These are phyloP conservation scores for Stagonosporopsis rhizophila DNA, from an alignment of 2,329 filamentous ascomycete genomes.

Conservation along the genomic window DNA sequence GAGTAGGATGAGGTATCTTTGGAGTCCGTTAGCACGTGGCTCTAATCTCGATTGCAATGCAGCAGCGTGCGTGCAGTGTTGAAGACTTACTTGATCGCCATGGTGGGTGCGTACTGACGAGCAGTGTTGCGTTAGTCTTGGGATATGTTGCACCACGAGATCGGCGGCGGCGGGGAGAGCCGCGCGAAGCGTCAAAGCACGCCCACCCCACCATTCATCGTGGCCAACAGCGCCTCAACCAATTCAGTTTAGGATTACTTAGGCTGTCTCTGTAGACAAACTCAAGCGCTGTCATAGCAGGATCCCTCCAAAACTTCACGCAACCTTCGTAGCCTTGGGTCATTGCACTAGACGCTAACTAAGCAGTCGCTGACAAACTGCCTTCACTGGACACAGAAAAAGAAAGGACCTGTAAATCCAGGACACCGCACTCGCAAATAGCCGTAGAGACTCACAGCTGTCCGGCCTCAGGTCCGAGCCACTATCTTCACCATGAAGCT, in stretches of 20 bases:
- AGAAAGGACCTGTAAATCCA: background rate
- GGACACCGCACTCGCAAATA: background rate
- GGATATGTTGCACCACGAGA: slow-evolving; percentile 20
- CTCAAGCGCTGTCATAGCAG: background rate
- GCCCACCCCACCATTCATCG: slow-evolving; percentile 29
- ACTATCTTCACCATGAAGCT: slow-evolving; percentile 70
- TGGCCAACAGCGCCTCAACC: background rate
- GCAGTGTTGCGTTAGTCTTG: slow-evolving; percentile 14
- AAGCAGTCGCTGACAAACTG: slow-evolving; percentile 18
- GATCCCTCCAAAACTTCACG: background rate
- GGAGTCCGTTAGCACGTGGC: slow-evolving; percentile 16
- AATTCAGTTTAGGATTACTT: background rate
- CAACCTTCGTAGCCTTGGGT: background rate
- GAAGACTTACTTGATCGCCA: slow-evolving; percentile 63
- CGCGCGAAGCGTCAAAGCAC: slow-evolving; percentile 28
- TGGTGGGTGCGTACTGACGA: slow-evolving; percentile 36
- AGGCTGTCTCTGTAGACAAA: background rate
- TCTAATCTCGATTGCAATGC: background rate
- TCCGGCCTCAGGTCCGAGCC: too few relatives aligned
- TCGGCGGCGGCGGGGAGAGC: slow-evolving; percentile 28
- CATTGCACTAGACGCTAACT: slow-evolving; percentile 7
- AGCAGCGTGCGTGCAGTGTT: background rate
- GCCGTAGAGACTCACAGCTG: background rate
- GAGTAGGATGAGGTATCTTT: slow-evolving; percentile 94
- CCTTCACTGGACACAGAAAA: background rate